phyloP scores from a whole-genome alignment of 1,284 basidiomycete genomes.

The Phellopilus nigrolimitatus region DNA sequence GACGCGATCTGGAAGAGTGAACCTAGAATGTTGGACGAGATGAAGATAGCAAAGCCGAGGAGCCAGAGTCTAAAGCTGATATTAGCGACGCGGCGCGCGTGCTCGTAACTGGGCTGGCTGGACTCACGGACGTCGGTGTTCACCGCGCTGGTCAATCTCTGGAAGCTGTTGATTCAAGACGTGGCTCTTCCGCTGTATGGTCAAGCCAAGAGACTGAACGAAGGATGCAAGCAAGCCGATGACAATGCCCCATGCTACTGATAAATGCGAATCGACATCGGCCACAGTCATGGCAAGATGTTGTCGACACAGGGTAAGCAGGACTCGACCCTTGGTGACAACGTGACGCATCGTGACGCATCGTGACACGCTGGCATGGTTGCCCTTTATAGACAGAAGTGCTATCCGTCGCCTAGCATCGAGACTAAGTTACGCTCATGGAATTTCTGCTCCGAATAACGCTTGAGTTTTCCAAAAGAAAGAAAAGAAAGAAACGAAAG shows the following conservation, averaged over 20 bases:
- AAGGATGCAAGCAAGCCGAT: slow-evolving; percentile 87
- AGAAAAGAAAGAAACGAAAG: too few species aligned
- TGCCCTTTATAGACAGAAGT: background rate
- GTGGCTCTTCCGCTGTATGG: slow-evolving; percentile 94
- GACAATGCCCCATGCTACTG: slow-evolving; percentile 53
- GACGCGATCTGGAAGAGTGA: slow-evolving; percentile 94
- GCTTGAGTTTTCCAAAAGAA: too few species aligned
- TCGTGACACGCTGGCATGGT: too few species aligned
- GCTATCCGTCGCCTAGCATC: background rate
- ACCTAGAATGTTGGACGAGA: slow-evolving; percentile 88
- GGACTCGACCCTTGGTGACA: too few species aligned
- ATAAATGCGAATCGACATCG: slow-evolving; percentile 29
- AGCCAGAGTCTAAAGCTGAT: slow-evolving; percentile 66
- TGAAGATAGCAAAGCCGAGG: slow-evolving; percentile 79
- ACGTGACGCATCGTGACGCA: too few species aligned
- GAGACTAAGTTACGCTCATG: too few species aligned
- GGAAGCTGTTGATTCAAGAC: slow-evolving; percentile 78
- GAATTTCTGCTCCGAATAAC: background rate
- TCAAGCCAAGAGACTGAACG: slow-evolving; percentile 87
- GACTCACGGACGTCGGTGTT: slow-evolving; percentile 75
- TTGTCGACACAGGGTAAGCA: too few species aligned
- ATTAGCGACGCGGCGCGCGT: slow-evolving; percentile 16
- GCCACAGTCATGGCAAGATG: slow-evolving; percentile 3
- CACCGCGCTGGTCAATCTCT: slow-evolving; percentile 55
- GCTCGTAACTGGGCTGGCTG: too few species aligned